Evolutionary conservation across 2,329 filamentous ascomycete species (phyloP).

Genomic region (Arthrobotrys megalospora): DNA sequence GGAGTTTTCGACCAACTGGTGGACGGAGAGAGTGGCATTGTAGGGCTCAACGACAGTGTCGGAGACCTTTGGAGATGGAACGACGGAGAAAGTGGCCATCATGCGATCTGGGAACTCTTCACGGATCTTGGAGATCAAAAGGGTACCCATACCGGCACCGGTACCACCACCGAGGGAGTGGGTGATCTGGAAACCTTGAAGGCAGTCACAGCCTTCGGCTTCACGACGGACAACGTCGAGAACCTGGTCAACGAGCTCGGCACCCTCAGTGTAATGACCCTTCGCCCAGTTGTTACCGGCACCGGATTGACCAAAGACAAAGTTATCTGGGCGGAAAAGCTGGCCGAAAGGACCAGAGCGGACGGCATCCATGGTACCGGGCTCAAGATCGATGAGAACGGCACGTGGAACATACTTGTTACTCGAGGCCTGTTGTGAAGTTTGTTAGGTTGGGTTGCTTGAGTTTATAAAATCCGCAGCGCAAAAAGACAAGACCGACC

Average conservation of each 20-base stretch:
- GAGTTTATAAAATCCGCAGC: conserved; percentile 37
- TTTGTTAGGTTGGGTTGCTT: conserved; percentile 41
- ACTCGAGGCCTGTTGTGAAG: conserved; percentile 79
- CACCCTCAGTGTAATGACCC: conserved; percentile 99
- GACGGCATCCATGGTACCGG: conserved; percentile 99
- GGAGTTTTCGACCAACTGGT: conserved; percentile 99
- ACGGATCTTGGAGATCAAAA: conserved; percentile 99
- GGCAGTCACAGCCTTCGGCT: conserved; percentile 98
- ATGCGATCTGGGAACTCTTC: conserved; percentile 99
- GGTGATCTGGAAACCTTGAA: conserved; percentile 99
- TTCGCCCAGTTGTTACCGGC: conserved; percentile 99
- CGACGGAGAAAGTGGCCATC: conserved; percentile 99
- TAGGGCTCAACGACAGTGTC: conserved; percentile 99
- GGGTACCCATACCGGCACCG: conserved; percentile 99
- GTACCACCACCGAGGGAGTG: conserved; percentile 99
- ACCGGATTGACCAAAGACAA: conserved; percentile 99
- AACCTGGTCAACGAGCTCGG: conserved; percentile 97
- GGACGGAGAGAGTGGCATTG: conserved; percentile 98
- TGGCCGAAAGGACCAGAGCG: conserved; percentile 97
- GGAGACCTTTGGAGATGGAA: conserved; percentile 98
- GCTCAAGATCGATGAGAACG: conserved; percentile 99
- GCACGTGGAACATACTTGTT: conserved; percentile 99
- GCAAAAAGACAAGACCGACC: conserved; percentile 69
- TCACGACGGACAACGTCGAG: conserved; percentile 98
- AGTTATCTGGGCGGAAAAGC: conserved; percentile 99